phyloP scores from a whole-genome alignment of 768 basidiomycete genomes.

The Porphyrellus cyaneotinctus region DNA sequence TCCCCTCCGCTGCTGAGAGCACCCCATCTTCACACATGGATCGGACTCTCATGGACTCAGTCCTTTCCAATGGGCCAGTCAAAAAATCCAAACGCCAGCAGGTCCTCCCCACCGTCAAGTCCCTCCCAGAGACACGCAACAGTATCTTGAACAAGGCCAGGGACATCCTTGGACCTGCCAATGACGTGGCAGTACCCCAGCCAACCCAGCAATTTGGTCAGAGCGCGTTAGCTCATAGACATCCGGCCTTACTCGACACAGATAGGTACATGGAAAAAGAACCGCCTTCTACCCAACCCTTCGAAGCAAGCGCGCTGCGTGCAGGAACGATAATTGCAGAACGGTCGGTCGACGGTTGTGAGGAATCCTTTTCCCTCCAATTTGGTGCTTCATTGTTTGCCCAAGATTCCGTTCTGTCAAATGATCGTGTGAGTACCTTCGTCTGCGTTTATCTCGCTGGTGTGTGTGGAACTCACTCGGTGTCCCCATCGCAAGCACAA shows the following conservation, averaged over 20 bases:
- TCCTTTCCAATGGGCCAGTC: slow-evolving; percentile 45
- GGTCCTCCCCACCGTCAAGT: slow-evolving; percentile 42
- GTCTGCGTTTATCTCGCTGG: background rate
- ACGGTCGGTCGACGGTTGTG: background rate
- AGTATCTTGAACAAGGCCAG: slow-evolving; percentile 38
- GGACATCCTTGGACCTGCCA: slow-evolving; percentile 27
- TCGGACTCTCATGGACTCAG: slow-evolving; percentile 47
- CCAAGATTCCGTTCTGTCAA: slow-evolving; percentile 8
- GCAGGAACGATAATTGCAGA: background rate
- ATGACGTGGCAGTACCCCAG: slow-evolving; percentile 5
- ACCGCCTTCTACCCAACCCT: slow-evolving; percentile 37
- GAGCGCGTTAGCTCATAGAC: slow-evolving; percentile 26
- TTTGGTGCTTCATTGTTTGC: slow-evolving; percentile 16
- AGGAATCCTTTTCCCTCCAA: background rate
- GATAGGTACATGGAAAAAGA: background rate
- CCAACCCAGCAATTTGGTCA: slow-evolving; percentile 33
- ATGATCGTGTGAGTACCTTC: slow-evolving; percentile 7
- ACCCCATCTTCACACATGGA: background rate
- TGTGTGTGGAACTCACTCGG: slow-evolving; percentile 2
- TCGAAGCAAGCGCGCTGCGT: slow-evolving; percentile 38
- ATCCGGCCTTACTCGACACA: background rate
- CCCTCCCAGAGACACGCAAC: slow-evolving; percentile 44
- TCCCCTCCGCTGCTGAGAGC: background rate
- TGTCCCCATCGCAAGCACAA: slow-evolving; percentile 8
- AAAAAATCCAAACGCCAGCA: slow-evolving; percentile 41